Base-by-base conservation (phyloP, 1,284 basidiomycete species). In the Cutaneotrichosporon sp. region DNA sequence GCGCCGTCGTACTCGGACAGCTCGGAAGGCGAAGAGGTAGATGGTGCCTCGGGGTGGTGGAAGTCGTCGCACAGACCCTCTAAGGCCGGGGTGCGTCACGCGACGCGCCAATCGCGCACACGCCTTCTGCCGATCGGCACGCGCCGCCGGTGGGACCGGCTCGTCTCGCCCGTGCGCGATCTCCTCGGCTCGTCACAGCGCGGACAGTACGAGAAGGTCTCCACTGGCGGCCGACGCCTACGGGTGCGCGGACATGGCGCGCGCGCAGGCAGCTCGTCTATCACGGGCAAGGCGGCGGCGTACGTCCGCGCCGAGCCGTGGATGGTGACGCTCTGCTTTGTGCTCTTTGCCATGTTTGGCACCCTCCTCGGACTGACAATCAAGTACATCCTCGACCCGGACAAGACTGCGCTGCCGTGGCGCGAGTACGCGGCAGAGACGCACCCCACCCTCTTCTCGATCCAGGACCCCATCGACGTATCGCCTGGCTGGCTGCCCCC, bases 361-460 rank as follows among this genome's bases (percentile, higher is more conserved):
- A 15, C 43, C 21, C 36, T 33, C 41, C 22, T 44, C 4, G 41
- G 41, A 4, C 44, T 18, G n/a, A 79, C 88, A 51, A 81, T 97
- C 72, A 92, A 91, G 69, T 87, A 94, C 73, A 82, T 93, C 59
- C 83, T 97, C 67, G 93, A 97, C 70, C 90, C 92, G 42, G 94
- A 98, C 80, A 97, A 97, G 73, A 86, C 88, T 52, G 86, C 90
- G 14, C 76, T 94, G 26, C 92, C 93, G 40, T 98, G 92, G 91
- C 84, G 91, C 60, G 84, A 85, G 22, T 94, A 94, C 72, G 97
- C 94, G 81, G 86, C 49, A 77, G 84, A 57, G 80, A 83, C 64
- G 37, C 62, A 70, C 36, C 72, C 74, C 1, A 61, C 64, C 13
- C 63, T 72, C 35, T 72, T 67, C 56, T 64, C 67, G n/a, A 57